Conservation (phyloP, 2,329 filamentous ascomycete genomes). For the Ascochyta clinopodiicola region DNA sequence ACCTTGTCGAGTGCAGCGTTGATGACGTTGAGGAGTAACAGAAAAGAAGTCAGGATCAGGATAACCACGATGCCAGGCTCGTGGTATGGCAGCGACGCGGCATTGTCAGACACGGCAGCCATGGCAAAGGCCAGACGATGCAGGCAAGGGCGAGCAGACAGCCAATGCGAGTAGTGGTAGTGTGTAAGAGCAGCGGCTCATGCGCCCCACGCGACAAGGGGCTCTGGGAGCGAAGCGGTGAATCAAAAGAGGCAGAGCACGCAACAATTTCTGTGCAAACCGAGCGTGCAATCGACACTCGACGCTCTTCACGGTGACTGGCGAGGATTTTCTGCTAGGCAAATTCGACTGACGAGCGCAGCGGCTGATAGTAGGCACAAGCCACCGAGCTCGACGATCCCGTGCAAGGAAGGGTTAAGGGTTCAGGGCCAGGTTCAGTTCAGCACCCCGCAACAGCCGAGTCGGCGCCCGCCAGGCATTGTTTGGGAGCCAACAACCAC, state of each 20-base stretch:
- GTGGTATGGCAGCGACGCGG: conserved; percentile 61
- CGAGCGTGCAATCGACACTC: neutral
- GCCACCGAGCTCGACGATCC: conserved; percentile 19
- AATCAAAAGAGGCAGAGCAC: conserved; percentile 7
- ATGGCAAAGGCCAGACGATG: conserved; percentile 20
- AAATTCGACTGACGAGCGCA: conserved; percentile 8
- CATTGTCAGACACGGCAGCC: conserved; percentile 29
- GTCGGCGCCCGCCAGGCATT: conserved; percentile 38
- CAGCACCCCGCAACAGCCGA: conserved; percentile 36
- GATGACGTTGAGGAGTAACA: conserved; percentile 66
- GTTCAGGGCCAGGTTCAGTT: neutral
- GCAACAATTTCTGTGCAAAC: conserved; percentile 1
- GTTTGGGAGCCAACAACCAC: conserved; percentile 40
- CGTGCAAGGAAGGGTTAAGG: conserved; percentile 1
- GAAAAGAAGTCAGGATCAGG: conserved; percentile 66
- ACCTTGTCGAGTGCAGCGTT: conserved; percentile 64
- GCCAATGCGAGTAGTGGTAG: conserved; percentile 8
- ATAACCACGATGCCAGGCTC: conserved; percentile 67
- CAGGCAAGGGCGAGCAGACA: conserved; percentile 22
- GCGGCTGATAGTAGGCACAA: conserved; percentile 17
- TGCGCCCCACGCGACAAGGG: conserved; percentile 19
- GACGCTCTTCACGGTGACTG: conserved; percentile 14
- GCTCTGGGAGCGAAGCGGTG: conserved; percentile 3
- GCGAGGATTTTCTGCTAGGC: neutral
- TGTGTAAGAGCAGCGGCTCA: conserved; percentile 5